Base-by-base conservation (phyloP, 169 alveolate genomes). In the Besnoitia besnoiti region DNA sequence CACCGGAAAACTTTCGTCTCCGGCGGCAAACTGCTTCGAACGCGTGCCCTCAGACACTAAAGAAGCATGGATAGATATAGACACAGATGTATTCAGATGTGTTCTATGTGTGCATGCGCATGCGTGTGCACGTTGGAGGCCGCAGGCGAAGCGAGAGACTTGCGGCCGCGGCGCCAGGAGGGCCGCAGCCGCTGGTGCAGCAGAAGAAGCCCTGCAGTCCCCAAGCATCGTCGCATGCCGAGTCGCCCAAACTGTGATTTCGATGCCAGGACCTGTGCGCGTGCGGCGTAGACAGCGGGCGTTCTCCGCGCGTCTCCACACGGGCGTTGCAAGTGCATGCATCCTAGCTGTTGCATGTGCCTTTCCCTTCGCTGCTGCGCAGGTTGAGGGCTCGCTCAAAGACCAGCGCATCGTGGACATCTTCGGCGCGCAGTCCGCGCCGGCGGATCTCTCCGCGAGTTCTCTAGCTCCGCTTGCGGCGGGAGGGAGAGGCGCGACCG, bases 351-450 rank as follows among this genome's bases (percentile, higher is more conserved):
- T n/a, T n/a, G n/a, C n/a, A n/a, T n/a, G n/a, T n/a, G n/a, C n/a
- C n/a, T n/a, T n/a, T n/a, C n/a, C n/a, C n/a, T n/a, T n/a, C n/a
- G n/a, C n/a, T n/a, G n/a, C n/a, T n/a, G n/a, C n/a, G n/a, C 80
- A 67, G 80, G 80, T 67, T 67, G 80, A 67, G n/a, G 80, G 80
- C 19, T 67, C 80, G 3, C 44, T 67, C 47, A 67, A 67, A 35
- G 80, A 35, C 80, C 19, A 67, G n/a, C 80, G 39, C 47, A 42
- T 67, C 47, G 80, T 67, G 46, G 80, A 67, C 80, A 16, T 67
- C 19, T 67, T 67, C 21, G 80, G 46, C 39, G 67, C 33, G n/a
- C 67, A 55, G 27, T n/a, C 12, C 24, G 67, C 33, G 33, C 67
- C 67, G 5, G 4, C 67, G 67, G 67, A 55, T 21, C 30, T 8